A percentile compares a stretch with the other conserved stretches of the same genome.
phyloP scores from a whole-genome alignment of 345 rosid species.

The Moricandia arvensis region DNA sequence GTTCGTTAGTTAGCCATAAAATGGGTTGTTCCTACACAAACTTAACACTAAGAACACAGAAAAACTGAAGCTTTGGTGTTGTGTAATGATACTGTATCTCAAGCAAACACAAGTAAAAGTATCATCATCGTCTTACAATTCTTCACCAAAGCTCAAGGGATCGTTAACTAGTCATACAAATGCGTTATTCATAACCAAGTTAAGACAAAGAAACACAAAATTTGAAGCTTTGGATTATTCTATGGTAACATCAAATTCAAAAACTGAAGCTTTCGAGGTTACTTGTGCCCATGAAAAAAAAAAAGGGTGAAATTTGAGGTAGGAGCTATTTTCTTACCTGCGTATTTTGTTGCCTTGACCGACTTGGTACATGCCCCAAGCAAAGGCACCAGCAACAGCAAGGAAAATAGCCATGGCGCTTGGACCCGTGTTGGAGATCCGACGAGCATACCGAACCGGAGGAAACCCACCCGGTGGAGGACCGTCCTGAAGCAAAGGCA shows the following conservation, averaged over 20 bases:
- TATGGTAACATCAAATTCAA: too few species aligned
- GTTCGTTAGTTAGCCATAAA: constrained; percentile 2
- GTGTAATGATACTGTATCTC: neutral
- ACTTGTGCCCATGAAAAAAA: neutral
- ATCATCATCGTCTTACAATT: neutral
- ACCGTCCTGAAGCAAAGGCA: constrained; percentile 95
- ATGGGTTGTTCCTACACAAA: neutral
- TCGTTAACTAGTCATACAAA: neutral
- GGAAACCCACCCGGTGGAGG: constrained; percentile 98
- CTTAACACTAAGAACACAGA: neutral
- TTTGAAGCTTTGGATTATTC: too few species aligned
- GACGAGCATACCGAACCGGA: constrained; percentile 88
- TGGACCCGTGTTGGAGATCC: constrained; percentile 93
- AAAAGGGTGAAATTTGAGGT: neutral
- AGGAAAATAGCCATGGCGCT: constrained; percentile 91
- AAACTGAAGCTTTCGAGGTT: neutral
- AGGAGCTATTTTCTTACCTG: constrained; percentile 42
- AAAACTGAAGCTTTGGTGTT: neutral
- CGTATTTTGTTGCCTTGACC: constrained; percentile 96
- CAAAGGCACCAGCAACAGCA: constrained; percentile 74
- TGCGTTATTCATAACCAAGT: neutral
- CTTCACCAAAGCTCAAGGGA: constrained; percentile 10
- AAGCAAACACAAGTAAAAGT: neutral
- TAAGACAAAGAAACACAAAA: neutral
- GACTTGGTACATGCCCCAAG: constrained; percentile 96